phyloP scores from a whole-genome alignment of 2,329 filamentous ascomycete genomes.

The Colletotrichum acutatum region DNA sequence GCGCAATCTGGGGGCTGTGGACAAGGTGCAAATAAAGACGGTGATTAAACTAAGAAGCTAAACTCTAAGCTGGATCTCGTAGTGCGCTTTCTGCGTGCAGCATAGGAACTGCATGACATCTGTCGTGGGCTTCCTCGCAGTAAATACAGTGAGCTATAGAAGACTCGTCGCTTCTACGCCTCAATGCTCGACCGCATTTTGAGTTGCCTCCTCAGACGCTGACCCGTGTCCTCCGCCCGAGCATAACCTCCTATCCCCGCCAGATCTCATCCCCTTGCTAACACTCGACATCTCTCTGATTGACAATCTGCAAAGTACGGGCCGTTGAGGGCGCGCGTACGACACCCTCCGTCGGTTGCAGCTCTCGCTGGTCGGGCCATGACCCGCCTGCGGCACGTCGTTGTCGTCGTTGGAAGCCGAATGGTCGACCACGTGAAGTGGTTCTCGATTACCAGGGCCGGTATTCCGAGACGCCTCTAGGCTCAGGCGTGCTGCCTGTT shows the following conservation, averaged over 20 bases:
- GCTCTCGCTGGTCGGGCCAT: conserved; percentile 35
- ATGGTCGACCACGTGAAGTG: neutral
- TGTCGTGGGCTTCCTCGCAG: neutral
- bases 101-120: conserved; percentile 12
- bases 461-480: conserved; percentile 17
- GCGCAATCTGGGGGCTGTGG: neutral
- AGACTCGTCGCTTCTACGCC: neutral
- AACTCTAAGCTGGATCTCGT: conserved; percentile 13
- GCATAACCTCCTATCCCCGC: neutral
- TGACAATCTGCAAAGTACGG: conserved; percentile 30
- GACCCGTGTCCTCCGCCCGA: conserved; percentile 2
- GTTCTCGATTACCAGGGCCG: neutral
- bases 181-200: neutral
- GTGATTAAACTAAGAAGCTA: conserved; percentile 24
- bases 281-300: conserved; percentile 29
- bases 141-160: neutral
- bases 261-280: conserved; percentile 16
- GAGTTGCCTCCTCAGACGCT: conserved; percentile 12
- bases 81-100: conserved; percentile 9
- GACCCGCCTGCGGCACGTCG: conserved; percentile 34
- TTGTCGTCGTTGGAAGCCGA: conserved; percentile 17
- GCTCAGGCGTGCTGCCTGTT: conserved; percentile 26
- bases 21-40: conserved; percentile 22
- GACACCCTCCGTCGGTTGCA: conserved; percentile 27
- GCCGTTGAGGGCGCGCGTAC: conserved; percentile 35